Evolutionary conservation across 495 filamentous ascomycete species (phyloP).

Genomic region (Aspergillus bertholletiae): DNA sequence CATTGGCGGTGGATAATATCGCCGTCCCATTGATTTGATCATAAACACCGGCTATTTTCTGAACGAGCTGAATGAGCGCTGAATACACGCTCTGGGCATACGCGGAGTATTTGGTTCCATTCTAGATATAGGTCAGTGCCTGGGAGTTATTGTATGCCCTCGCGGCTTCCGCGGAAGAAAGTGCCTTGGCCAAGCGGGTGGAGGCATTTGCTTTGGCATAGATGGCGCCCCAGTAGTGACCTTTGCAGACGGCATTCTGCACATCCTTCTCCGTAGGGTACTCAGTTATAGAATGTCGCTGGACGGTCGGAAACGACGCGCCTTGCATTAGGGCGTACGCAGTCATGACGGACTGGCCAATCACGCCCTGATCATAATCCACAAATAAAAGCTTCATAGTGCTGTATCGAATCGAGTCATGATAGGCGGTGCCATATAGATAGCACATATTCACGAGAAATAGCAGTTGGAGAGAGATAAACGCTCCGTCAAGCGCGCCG

Average conservation of each 20-base stretch:
- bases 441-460: conserved; percentile 46
- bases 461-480: conserved; percentile 31
- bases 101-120: conserved; percentile 42
- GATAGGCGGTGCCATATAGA: conserved; percentile 44
- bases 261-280: conserved; percentile 26
- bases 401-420: conserved; percentile 33
- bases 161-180: conserved; percentile 23
- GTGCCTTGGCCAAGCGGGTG: conserved; percentile 26
- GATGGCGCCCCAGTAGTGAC: conserved; percentile 45
- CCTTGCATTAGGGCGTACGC: conserved; percentile 40
- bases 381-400: conserved; percentile 45
- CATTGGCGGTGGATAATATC: too few species aligned
- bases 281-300: conserved; percentile 21
- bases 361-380: conserved; percentile 48
- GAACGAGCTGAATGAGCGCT: too few species aligned
- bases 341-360: conserved; percentile 37
- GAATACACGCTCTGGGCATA: too few species aligned
- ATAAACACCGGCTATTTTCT: too few species aligned
- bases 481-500: too few species aligned
- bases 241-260: conserved; percentile 35
- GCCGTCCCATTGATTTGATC: too few species aligned
- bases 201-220: conserved; percentile 38
- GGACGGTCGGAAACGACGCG: conserved; percentile 35
- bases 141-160: conserved; percentile 36
- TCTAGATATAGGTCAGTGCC: conserved; percentile 46